Evolutionary conservation across 78 protist genomes (phyloP).

Genomic region (Dictyostelium intermedium): DNA sequence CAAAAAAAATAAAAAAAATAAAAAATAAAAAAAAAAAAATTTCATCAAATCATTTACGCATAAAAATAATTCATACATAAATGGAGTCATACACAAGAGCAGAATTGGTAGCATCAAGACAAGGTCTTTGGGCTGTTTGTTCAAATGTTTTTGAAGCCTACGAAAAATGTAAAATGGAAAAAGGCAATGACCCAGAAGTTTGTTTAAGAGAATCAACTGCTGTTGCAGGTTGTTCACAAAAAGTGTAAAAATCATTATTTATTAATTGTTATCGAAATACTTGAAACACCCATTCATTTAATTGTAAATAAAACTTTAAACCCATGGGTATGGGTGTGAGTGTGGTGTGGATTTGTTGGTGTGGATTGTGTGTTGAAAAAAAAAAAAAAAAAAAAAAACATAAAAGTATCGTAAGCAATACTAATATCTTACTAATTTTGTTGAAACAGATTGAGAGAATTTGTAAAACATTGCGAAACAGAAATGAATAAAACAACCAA

Average conservation of each 20-base stretch:
- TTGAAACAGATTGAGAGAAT: slow-evolving; percentile 36
- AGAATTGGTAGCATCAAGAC: slow-evolving; percentile 1
- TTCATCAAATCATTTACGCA: not conserved
- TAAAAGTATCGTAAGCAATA: too few species aligned
- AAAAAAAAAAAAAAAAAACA: not conserved
- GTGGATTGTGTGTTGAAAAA: too few species aligned
- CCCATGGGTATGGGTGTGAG: too few species aligned
- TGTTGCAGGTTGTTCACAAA: slow-evolving; percentile 55
- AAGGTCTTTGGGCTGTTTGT: slow-evolving; percentile 42
- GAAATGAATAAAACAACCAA: not conserved
- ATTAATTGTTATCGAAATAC: not conserved
- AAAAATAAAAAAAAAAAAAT: not conserved
- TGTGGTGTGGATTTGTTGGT: too few species aligned
- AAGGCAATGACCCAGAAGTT: slow-evolving; percentile 43
- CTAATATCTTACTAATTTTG: not conserved
- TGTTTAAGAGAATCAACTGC: slow-evolving; percentile 49
- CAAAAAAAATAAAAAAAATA: not conserved
- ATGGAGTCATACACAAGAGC: slow-evolving; percentile 61
- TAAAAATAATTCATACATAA: not conserved
- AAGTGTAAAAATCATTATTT: slow-evolving; percentile 5
- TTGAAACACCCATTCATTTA: not conserved
- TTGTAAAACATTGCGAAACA: not conserved
- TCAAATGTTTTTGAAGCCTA: not conserved
- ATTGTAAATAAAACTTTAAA: too few species aligned
- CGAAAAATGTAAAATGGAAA: slow-evolving; percentile 66